Evolutionary conservation across 2,329 filamentous ascomycete species (phyloP).

Genomic region (Diaporthe velutina): DNA sequence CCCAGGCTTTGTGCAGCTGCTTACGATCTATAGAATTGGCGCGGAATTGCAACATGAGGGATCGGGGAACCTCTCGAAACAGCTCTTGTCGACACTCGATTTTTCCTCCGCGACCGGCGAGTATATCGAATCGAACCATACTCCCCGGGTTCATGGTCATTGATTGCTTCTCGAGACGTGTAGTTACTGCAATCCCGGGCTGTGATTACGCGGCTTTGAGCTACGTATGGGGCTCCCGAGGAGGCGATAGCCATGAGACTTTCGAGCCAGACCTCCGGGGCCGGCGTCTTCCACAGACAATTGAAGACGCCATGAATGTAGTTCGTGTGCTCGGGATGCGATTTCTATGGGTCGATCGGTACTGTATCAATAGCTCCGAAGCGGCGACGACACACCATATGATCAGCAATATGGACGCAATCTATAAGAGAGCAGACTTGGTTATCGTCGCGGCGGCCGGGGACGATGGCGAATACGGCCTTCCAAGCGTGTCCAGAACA

Average conservation of each 20-base stretch:
- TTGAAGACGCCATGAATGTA: neutral
- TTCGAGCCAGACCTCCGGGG: neutral
- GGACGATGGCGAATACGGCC: neutral
- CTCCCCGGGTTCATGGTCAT: neutral
- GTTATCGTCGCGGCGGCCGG: neutral
- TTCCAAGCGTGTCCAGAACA: neutral
- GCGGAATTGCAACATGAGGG: too few relatives aligned
- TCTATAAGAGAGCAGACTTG: neutral
- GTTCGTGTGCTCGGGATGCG: neutral
- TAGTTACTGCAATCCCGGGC: neutral
- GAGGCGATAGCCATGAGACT: fast-evolving
- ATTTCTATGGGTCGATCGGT: neutral
- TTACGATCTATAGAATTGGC: too few relatives aligned
- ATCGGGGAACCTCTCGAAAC: too few relatives aligned
- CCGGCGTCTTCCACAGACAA: neutral
- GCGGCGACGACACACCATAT: neutral
- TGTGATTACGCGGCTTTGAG: neutral
- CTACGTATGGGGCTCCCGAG: neutral
- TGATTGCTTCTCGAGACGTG: neutral
- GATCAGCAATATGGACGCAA: neutral
- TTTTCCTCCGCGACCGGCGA: too few relatives aligned
- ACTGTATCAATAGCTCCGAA: neutral
- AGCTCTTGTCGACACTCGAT: too few relatives aligned
- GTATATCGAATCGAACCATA: too few relatives aligned
- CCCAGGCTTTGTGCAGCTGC: too few relatives aligned